These are phyloP conservation scores for Aspergillus floridensis DNA, from an alignment of 2,329 filamentous ascomycete species.

Conservation along the genomic window DNA sequence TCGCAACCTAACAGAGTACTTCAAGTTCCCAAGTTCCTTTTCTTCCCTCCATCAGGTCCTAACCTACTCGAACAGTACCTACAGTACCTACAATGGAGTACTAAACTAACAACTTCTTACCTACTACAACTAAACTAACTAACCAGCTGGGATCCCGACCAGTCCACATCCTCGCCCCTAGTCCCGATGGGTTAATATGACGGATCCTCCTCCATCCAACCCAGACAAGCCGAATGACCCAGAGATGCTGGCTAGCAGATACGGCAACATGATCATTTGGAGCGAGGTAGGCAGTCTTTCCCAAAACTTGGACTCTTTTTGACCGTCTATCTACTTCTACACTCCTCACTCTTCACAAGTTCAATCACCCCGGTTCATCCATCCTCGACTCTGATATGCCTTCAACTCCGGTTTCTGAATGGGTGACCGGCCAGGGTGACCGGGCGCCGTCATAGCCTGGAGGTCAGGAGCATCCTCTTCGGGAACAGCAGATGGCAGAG, in stretches of 20 bases:
- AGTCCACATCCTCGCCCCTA: slow-evolving; percentile 36
- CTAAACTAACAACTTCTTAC: no score
- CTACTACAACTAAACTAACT: slow-evolving; percentile 10
- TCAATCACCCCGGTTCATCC: not conserved
- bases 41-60: no score
- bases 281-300: no score
- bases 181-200: slow-evolving; percentile 44
- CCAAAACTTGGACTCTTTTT: no score
- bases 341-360: slow-evolving; percentile 2
- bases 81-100: no score
- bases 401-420: not conserved
- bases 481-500: not conserved
- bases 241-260: not conserved
- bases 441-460: not conserved
- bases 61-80: no score
- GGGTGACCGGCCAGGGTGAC: slow-evolving; percentile 3
- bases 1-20: not conserved
- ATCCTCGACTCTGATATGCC: not conserved
- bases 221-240: slow-evolving; percentile 5
- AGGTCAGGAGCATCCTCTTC: not conserved
- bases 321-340: not conserved
- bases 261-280: not conserved
- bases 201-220: slow-evolving; percentile 36
- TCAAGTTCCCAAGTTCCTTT: no score
- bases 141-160: slow-evolving; percentile 35